Base-by-base conservation (phyloP, 2,329 filamentous ascomycete genomes). In the Zarea fungicola region DNA sequence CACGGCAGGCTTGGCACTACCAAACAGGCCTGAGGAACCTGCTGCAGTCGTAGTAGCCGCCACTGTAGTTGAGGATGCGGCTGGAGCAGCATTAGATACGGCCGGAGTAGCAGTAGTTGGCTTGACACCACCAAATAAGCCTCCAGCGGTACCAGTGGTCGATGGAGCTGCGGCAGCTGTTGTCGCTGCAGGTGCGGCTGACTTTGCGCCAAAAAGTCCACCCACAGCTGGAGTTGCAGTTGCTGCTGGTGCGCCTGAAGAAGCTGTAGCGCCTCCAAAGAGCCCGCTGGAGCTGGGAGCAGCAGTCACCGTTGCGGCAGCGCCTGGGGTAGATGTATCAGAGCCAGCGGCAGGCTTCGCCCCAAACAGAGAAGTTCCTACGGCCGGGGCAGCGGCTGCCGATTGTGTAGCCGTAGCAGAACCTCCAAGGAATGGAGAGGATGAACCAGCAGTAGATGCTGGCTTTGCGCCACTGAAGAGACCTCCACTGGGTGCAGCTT, bases 171-270 rank as follows among this genome's bases (percentile, higher is more conserved):
- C 51, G 25, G 71, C 54, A 37, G 63, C 52, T 11, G 68, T 50
- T 13, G 65, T 57, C 23, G 64, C 54, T 36, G 63, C 52, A 22
- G 68, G 52, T 11, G 65, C 59, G 9, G 68, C 61, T 31, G 68
- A 63, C 58, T 72, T 73, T 16, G 64, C 57, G 46, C 68, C 65
- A 46, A 78, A 77, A 18, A 75, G 53, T 14, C 26, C 34, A 29
- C 49, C 42, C 16, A 45, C 46, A 31, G 49, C 29, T 11, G 52
- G 48, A 16, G 54, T n/a, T 6, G 56, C 14, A 8, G 43, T 32
- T 19, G 56, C 26, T 11, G 61, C 26, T 13, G 61, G 53, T 25
- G 63, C 59, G 40, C 67, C 65, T 5, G 59, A 40, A 14, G 51
- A 41, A 8, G 53, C 14, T 6, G 52, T 36, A 14, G 40, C 53